These are phyloP conservation scores for Ustanciosporium gigantosporum DNA, from an alignment of 1,284 basidiomycete genomes.

Conservation along the genomic window DNA sequence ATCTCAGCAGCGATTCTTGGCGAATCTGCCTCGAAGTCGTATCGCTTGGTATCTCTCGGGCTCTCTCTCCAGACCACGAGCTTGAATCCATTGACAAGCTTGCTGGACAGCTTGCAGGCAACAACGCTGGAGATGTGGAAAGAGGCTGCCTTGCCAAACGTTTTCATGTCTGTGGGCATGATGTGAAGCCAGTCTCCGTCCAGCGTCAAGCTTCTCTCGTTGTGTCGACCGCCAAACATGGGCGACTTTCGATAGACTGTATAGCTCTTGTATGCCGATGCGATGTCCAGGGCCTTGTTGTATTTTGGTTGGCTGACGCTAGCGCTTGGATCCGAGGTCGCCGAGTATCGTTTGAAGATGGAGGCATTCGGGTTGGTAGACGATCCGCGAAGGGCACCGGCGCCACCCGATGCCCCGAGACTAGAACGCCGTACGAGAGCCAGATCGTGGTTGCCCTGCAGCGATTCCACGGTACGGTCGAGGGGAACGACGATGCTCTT, in stretches of 20 bases:
- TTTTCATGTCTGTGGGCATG: slow-evolving; percentile 61
- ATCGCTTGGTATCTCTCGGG: slow-evolving; percentile 74
- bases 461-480: slow-evolving; percentile 89
- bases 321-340: slow-evolving; percentile 71
- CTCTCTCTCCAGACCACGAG: slow-evolving; percentile 73
- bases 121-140: slow-evolving; percentile 88
- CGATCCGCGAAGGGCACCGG: slow-evolving; percentile 59
- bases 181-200: slow-evolving; percentile 90
- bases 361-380: slow-evolving; percentile 82
- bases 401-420: slow-evolving; percentile 46
- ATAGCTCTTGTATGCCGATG: slow-evolving; percentile 79
- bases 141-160: slow-evolving; percentile 69
- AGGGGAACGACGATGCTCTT: slow-evolving; percentile 77
- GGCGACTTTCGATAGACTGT: slow-evolving; percentile 91
- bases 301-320: slow-evolving; percentile 64
- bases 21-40: slow-evolving; percentile 95
- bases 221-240: slow-evolving; percentile 73
- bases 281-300: slow-evolving; percentile 57
- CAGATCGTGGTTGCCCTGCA: slow-evolving; percentile 83
- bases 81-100: slow-evolving; percentile 83
- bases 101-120: slow-evolving; percentile 79
- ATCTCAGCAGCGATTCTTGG: slow-evolving; percentile 74
- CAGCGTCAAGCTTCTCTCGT: slow-evolving; percentile 87
- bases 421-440: slow-evolving; percentile 73
- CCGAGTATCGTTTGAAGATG: slow-evolving; percentile 61